These are phyloP conservation scores for Kandelia obovata DNA, from an alignment of 345 rosid genomes.

Conservation along the genomic window DNA sequence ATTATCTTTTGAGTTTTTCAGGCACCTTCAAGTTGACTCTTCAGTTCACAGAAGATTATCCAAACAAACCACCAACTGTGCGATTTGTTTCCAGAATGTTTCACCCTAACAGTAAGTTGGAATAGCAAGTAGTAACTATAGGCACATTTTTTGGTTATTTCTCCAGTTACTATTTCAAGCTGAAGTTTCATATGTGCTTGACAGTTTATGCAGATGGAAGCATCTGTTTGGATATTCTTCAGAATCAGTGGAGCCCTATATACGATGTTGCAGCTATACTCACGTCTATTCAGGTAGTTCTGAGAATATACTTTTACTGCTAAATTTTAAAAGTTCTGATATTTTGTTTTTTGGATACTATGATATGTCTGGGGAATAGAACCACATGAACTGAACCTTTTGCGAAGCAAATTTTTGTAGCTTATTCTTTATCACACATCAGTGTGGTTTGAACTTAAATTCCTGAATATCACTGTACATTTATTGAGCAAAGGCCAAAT, in stretches of 20 bases:
- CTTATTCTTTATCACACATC: no score
- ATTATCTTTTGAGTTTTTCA: conserved; percentile 22
- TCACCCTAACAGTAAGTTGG: conserved; percentile 54
- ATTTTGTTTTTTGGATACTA: background rate
- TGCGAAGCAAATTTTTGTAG: no score
- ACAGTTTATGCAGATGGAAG: conserved; percentile 97
- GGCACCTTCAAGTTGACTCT: conserved; percentile 59
- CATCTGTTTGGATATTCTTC: conserved; percentile 87
- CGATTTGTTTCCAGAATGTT: conserved; percentile 61
- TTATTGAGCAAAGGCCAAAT: no score
- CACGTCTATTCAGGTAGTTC: conserved; percentile 79
- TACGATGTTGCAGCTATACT: conserved; percentile 98
- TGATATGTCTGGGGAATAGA: no score
- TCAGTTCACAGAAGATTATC: conserved; percentile 55
- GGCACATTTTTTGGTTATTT: background rate
- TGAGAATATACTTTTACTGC: background rate
- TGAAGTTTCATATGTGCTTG: conserved; percentile 1
- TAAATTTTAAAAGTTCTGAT: background rate
- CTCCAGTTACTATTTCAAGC: background rate
- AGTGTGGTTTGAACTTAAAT: no score
- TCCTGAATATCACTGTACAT: no score
- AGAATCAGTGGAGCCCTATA: conserved; percentile 97
- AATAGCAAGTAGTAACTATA: background rate
- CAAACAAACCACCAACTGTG: conserved; percentile 56
- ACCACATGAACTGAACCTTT: no score